These are phyloP conservation scores for Ganoderma lingzhi DNA, from an alignment of 1,284 basidiomycete genomes.

Conservation along the genomic window DNA sequence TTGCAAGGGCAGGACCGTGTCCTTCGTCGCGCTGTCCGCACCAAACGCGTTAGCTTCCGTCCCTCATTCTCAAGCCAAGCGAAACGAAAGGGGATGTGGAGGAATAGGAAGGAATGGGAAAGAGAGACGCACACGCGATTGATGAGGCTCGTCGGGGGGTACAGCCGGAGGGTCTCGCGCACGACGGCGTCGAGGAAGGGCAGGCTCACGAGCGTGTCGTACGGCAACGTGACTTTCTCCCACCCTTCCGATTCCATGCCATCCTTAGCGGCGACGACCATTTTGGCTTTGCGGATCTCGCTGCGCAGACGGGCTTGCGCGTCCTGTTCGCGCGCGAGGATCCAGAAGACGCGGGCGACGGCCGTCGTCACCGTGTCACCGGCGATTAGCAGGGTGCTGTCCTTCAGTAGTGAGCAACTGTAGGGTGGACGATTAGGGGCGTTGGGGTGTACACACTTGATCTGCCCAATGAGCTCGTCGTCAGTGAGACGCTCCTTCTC, in stretches of 20 bases:
- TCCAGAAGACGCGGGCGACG: constrained; percentile 38
- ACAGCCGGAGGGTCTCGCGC: constrained; percentile 48
- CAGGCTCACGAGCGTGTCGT: constrained; percentile 36
- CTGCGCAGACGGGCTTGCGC: constrained; percentile 40
- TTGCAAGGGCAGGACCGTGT: constrained; percentile 45
- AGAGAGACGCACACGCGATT: constrained; percentile 23
- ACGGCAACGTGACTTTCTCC: constrained; percentile 31
- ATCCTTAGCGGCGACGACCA: constrained; percentile 12
- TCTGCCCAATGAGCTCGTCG: constrained; percentile 36
- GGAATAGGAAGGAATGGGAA: neutral
- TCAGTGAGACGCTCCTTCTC: constrained; percentile 33
- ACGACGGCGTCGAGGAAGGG: constrained; percentile 65
- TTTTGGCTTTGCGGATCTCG: constrained; percentile 38
- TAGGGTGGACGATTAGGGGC: neutral
- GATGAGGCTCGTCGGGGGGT: constrained; percentile 42
- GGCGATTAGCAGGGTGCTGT: constrained; percentile 41
- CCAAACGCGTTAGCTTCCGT: neutral
- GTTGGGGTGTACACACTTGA: constrained; percentile 29
- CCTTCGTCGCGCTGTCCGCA: constrained; percentile 5
- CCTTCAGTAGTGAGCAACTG: neutral
- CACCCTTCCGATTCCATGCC: constrained; percentile 10
- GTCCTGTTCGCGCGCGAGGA: constrained; percentile 37
- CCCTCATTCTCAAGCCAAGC: neutral
- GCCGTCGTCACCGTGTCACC: constrained; percentile 43
- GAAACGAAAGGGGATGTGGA: neutral